phyloP scores from a whole-genome alignment of 192 early-diverging fungal genomes.

The Backusella psychrophila region DNA sequence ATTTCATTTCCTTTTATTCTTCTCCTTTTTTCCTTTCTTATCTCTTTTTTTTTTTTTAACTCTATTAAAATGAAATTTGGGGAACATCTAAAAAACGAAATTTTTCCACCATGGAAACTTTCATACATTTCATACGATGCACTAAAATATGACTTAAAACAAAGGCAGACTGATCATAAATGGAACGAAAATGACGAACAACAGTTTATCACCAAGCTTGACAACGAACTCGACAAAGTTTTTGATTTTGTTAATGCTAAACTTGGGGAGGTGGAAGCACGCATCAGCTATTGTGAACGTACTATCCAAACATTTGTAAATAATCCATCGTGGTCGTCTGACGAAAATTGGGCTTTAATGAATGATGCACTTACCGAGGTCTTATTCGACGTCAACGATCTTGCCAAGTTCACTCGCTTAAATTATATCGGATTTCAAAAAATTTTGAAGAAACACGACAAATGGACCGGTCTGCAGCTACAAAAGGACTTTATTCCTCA shows the following conservation, averaged over 20 bases:
- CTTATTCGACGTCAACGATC: conserved; percentile 74
- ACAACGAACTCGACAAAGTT: conserved; percentile 89
- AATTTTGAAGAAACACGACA: conserved; percentile 99
- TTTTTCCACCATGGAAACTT: conserved; percentile 77
- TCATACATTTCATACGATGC: conserved; percentile 82
- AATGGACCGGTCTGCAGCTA: conserved; percentile 75
- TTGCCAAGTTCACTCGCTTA: conserved; percentile 77
- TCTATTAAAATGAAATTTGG: conserved; percentile 82
- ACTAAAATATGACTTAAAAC: conserved; percentile 83
- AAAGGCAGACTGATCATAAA: conserved; percentile 49
- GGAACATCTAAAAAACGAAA: conserved; percentile 62
- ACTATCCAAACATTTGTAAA: conserved; percentile 47
- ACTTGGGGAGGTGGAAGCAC: conserved; percentile 72
- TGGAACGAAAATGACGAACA: conserved; percentile 72
- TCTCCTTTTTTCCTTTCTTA: background rate
- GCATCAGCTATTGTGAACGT: conserved; percentile 68
- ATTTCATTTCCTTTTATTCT: background rate
- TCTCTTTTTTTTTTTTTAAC: background rate
- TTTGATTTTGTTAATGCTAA: conserved; percentile 72
- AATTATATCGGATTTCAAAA: conserved; percentile 86
- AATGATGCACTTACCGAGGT: conserved; percentile 67
- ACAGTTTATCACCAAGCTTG: conserved; percentile 76
- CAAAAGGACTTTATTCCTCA: conserved; percentile 73
- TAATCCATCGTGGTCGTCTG: conserved; percentile 52
- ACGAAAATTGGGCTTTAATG: conserved; percentile 46